Evolutionary conservation across 2,329 filamentous ascomycete species (phyloP).

Genomic region (Thielaviopsis populi): DNA sequence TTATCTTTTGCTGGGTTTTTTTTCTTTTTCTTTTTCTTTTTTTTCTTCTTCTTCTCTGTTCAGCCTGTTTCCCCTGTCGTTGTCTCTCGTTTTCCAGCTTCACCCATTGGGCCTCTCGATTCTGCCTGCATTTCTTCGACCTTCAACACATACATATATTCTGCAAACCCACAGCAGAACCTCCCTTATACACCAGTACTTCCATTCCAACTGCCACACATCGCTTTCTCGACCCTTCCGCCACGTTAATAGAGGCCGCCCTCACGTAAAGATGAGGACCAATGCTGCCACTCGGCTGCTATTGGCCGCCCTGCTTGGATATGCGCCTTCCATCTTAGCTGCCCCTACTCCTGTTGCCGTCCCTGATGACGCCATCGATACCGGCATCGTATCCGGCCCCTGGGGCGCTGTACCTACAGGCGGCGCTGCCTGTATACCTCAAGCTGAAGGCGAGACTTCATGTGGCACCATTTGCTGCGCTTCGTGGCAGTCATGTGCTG

Average conservation of each 20-base stretch:
- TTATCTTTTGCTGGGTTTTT: not conserved
- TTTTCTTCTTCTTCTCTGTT: not conserved
- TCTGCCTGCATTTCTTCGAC: not conserved
- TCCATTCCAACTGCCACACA: not conserved
- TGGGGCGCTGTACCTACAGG: constrained; percentile 29
- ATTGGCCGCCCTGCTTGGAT: constrained; percentile 4
- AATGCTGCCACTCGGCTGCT: constrained; percentile 4
- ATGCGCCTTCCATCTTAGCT: constrained; percentile 8
- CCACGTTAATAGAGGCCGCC: not conserved
- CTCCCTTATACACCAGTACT: not conserved
- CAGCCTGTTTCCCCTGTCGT: not conserved
- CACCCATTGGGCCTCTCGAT: not conserved
- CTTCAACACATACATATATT: not conserved
- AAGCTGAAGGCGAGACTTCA: constrained; percentile 38
- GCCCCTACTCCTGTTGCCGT: constrained; percentile 7
- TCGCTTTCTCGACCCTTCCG: not conserved
- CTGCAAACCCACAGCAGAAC: not conserved
- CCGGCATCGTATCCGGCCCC: constrained; percentile 40
- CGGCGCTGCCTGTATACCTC: constrained; percentile 35
- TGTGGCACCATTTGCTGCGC: constrained; percentile 60
- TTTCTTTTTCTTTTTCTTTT: not conserved
- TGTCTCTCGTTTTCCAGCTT: not conserved
- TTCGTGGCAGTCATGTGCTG: constrained; percentile 51
- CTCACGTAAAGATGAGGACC: not conserved
- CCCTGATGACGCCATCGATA: constrained; percentile 26